Conservation (phyloP, 2,329 filamentous ascomycete species). For the Epichloe aotearoae region DNA sequence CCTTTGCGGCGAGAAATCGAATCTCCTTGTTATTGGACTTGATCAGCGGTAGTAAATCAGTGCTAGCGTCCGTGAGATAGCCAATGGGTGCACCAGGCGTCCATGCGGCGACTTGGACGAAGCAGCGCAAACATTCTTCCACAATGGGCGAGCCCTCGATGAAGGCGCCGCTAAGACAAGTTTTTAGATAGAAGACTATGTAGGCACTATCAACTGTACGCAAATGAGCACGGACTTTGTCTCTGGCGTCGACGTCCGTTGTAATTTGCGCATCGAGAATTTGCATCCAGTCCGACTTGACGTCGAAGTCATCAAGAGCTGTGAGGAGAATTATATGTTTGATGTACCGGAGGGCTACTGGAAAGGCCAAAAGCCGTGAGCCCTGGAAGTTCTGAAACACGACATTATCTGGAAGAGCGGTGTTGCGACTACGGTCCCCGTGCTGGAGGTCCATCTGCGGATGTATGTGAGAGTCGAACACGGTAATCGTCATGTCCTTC, state of each 20-base stretch:
- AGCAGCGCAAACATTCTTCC: conserved; percentile 36
- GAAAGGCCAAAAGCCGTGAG: conserved; percentile 41
- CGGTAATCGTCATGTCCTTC: conserved; percentile 34
- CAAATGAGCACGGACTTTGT: conserved; percentile 43
- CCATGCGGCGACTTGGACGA: conserved; percentile 40
- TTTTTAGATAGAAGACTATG: conserved; percentile 33
- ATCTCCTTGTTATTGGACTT: conserved; percentile 60
- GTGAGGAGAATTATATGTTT: conserved; percentile 38
- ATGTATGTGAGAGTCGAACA: conserved; percentile 30
- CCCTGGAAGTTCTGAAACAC: conserved; percentile 35
- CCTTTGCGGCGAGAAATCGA: conserved; percentile 52
- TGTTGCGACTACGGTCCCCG: neutral
- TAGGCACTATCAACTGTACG: conserved; percentile 23
- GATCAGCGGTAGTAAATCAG: conserved; percentile 45
- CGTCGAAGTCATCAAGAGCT: conserved; percentile 34
- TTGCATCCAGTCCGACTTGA: conserved; percentile 75
- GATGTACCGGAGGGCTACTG: conserved; percentile 57
- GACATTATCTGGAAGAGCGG: conserved; percentile 4
- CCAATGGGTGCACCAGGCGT: conserved; percentile 37
- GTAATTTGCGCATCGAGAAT: conserved; percentile 61
- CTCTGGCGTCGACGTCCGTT: conserved; percentile 53
- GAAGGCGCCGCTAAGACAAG: conserved; percentile 44
- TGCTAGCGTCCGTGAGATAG: conserved; percentile 33
- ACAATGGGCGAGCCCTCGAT: conserved; percentile 26
- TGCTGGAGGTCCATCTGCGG: conserved; percentile 3